Percentiles rank a stretch among this genome's conserved stretches.
Conservation (phyloP, 805 yeast genomes). For the Kodamaea leandrae region DNA sequence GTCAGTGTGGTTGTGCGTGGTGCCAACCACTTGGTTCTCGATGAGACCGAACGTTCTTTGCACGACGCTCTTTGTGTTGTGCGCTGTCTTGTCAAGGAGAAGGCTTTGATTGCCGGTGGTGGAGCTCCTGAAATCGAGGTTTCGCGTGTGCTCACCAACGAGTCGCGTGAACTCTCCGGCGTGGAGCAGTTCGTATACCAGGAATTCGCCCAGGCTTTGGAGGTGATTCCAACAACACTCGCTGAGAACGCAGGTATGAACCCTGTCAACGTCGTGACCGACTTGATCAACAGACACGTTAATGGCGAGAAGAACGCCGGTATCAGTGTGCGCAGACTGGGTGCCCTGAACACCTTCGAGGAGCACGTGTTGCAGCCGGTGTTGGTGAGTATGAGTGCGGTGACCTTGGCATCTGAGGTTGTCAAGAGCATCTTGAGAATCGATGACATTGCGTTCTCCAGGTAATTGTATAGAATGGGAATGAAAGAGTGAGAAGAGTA, state of each 20-base stretch:
- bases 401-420: slow-evolving; percentile 92
- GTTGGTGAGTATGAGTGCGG: slow-evolving; percentile 89
- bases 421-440: slow-evolving; percentile 94
- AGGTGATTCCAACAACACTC: slow-evolving; percentile 87
- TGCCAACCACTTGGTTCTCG: slow-evolving; percentile 84
- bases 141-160: slow-evolving; percentile 68
- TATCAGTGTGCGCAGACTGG: slow-evolving; percentile 89
- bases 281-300: slow-evolving; percentile 86
- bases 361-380: slow-evolving; percentile 98
- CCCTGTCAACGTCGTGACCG: slow-evolving; percentile 88
- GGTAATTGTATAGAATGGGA: slow-evolving; percentile 24
- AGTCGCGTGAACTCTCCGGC: slow-evolving; percentile 71
- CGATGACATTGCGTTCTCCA: slow-evolving; percentile 93
- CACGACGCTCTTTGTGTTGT: slow-evolving; percentile 97
- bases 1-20: slow-evolving; percentile 94
- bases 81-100: slow-evolving; percentile 82
- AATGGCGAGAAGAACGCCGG: slow-evolving; percentile 93
- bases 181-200: slow-evolving; percentile 88
- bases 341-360: slow-evolving; percentile 84
- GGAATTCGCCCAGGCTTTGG: slow-evolving; percentile 89
- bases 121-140: slow-evolving; percentile 97
- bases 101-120: slow-evolving; percentile 94
- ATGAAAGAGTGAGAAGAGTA: not conserved
- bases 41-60: slow-evolving; percentile 94
- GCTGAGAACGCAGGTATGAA: slow-evolving; percentile 96